Base-by-base conservation (phyloP, 352 stramenopile genomes). In the Pythium monospermum region DNA sequence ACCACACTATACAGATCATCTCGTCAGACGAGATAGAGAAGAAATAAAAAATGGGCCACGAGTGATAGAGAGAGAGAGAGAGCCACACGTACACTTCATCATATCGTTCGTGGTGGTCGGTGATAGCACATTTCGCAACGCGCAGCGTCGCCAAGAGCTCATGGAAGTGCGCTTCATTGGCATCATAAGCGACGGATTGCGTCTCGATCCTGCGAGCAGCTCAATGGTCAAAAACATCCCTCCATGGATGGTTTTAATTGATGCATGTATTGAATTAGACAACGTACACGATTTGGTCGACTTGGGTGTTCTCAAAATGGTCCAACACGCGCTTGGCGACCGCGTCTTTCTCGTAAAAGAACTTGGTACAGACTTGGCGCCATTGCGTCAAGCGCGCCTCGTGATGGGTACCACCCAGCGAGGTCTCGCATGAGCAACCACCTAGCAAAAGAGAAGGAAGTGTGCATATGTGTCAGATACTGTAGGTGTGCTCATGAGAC, bases 321-420 rank as follows among this genome's bases (percentile, higher is more conserved):
- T 85, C 72, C 40, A 91, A 53, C 40, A 89, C 73, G 38, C 73
- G 74, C 63, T 86, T 82, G 31, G 81, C 76, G 31, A 54, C 27
- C 6, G 59, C 53, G 48, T 87, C 74, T 31, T 81, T 61, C 3
- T 75, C 46, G 38, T 82, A 88, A 52, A 83, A 91, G 48, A 85
- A 89, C 26, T 66, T 60, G 32, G 61, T 54, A 48, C 81, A 91
- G 10, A 85, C 43, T 41, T 79, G 59, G 16, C 73, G 69, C 77
- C 79, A 91, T 13, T 47, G 59, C 56, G 73, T 52, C 11, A 71
- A 57, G 6, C 76, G 64, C 38, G 53, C 49, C 3, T 64, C 33
- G n/a, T 53, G 42, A 22, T 35, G 30, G 7, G 30, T 13, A 35
- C 30, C n/a, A n/a, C n/a, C n/a, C n/a, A n/a, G 30, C 13, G 13